These are phyloP conservation scores for Zygoascus flipseniorum DNA, from an alignment of 805 yeast species.

Conservation along the genomic window DNA sequence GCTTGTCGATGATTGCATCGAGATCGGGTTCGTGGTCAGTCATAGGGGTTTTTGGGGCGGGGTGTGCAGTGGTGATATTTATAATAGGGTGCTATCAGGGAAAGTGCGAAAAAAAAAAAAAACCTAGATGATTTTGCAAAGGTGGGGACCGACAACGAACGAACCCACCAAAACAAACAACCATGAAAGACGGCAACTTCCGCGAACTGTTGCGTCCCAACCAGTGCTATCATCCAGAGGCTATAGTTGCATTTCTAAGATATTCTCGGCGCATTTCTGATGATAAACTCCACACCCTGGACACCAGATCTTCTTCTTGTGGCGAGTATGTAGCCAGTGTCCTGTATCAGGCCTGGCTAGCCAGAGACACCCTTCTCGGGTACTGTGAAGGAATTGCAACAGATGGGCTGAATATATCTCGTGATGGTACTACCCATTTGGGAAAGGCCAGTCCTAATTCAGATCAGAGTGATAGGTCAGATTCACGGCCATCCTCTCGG, in stretches of 20 bases:
- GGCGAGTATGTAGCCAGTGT: constrained; percentile 10
- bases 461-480: background rate
- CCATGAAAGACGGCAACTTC: background rate
- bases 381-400: constrained; percentile 14
- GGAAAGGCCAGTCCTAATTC: background rate
- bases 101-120: background rate
- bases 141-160: background rate
- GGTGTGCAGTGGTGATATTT: background rate
- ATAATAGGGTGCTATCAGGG: background rate
- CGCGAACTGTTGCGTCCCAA: constrained; percentile 12
- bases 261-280: constrained; percentile 24
- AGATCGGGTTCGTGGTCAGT: constrained; percentile 40
- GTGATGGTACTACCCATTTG: constrained; percentile 2
- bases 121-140: background rate
- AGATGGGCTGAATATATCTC: constrained; percentile 12
- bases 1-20: constrained; percentile 90
- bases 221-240: constrained; percentile 18
- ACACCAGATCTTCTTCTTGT: constrained; percentile 19
- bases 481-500: constrained; percentile 12
- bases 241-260: constrained; percentile 21
- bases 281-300: constrained; percentile 24
- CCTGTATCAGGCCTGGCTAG: constrained; percentile 18
- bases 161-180: background rate
- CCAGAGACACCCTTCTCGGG: constrained; percentile 12
- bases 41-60: background rate